These are phyloP conservation scores for Pyrus communis DNA, from an alignment of 306 rosid genomes.

Conservation along the genomic window DNA sequence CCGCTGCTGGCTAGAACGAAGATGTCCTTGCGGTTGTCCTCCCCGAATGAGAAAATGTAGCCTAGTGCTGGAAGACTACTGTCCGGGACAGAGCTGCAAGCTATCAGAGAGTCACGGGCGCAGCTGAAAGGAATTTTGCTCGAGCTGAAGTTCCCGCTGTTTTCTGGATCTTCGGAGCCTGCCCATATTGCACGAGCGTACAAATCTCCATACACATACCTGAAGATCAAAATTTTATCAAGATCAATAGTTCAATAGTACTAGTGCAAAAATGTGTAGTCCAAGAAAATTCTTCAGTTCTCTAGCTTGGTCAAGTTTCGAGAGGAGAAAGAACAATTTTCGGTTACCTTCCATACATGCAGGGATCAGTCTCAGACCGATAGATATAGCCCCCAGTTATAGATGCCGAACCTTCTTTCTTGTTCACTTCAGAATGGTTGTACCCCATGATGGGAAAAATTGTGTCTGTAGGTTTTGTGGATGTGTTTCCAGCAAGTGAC, in stretches of 20 bases:
- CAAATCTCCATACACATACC: constrained; percentile 79
- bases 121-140: constrained; percentile 59
- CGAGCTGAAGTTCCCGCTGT: constrained; percentile 67
- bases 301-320: neutral
- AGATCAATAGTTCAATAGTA: neutral
- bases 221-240: constrained; percentile 4
- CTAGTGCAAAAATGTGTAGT: neutral
- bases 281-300: neutral
- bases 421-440: constrained; percentile 64
- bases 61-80: constrained; percentile 56
- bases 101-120: constrained; percentile 54
- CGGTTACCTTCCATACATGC: constrained; percentile 80
- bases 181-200: constrained; percentile 77
- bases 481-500: constrained; percentile 55
- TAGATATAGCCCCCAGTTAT: constrained; percentile 81
- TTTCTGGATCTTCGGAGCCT: constrained; percentile 53
- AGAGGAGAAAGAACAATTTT: neutral
- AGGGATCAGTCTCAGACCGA: constrained; percentile 82
- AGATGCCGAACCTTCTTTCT: constrained; percentile 76
- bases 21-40: constrained; percentile 72
- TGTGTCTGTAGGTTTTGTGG: constrained; percentile 40
- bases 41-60: constrained; percentile 65
- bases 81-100: constrained; percentile 44
- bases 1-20: constrained; percentile 59
- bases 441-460: constrained; percentile 75